These are phyloP conservation scores for Neurospora intermedia DNA, from an alignment of 495 filamentous ascomycete genomes.

Conservation along the genomic window DNA sequence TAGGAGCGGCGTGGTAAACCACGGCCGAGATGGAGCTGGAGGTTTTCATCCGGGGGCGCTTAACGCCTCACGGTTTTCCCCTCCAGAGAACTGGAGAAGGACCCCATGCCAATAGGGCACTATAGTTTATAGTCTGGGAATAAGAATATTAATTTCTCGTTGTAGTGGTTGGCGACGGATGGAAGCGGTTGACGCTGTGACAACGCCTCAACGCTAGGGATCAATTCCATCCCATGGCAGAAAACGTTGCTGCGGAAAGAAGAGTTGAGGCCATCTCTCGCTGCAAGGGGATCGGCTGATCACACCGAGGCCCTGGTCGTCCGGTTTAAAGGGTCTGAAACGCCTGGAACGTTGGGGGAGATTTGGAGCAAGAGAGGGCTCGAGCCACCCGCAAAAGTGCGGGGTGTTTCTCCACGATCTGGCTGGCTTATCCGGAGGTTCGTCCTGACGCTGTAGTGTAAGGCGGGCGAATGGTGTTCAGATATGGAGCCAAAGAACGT, in stretches of 20 bases:
- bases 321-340: not conserved
- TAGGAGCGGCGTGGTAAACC: too few relatives aligned
- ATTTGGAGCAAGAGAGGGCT: conserved; percentile 45
- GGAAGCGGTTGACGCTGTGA: not conserved
- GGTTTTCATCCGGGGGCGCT: too few relatives aligned
- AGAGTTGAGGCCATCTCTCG: not conserved
- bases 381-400: conserved; percentile 22
- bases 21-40: too few relatives aligned
- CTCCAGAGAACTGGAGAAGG: too few relatives aligned
- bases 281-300: not conserved
- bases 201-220: not conserved
- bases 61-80: too few relatives aligned
- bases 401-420: not conserved
- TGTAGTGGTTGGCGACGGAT: not conserved
- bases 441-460: not conserved
- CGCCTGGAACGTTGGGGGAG: not conserved
- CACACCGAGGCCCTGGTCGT: not conserved
- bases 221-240: not conserved
- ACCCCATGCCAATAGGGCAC: too few relatives aligned
- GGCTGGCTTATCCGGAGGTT: not conserved
- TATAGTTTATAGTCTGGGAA: too few relatives aligned
- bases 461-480: not conserved
- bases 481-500: too few relatives aligned
- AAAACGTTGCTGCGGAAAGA: not conserved
- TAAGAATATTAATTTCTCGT: not conserved